phyloP scores from a whole-genome alignment of 2,329 filamentous ascomycete genomes.

The Talaromyces atroroseus region DNA sequence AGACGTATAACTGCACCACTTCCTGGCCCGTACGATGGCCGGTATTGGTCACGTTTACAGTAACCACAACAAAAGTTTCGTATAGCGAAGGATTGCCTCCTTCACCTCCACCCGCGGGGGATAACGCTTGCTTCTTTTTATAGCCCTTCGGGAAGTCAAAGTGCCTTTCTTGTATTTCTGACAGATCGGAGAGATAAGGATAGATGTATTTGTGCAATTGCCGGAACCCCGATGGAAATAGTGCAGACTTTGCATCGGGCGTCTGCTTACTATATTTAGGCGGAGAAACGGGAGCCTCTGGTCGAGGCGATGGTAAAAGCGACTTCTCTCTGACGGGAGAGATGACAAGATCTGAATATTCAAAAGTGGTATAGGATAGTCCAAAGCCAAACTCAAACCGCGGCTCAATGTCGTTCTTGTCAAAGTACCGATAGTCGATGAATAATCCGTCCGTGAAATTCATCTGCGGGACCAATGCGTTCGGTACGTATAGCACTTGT shows the following conservation, averaged over 20 bases:
- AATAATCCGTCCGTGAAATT: conserved; percentile 78
- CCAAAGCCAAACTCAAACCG: conserved; percentile 85
- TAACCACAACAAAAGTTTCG: conserved; percentile 44
- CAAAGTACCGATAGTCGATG: conserved; percentile 86
- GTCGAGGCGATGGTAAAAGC: conserved; percentile 40
- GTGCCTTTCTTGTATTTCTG: conserved; percentile 39
- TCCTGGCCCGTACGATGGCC: conserved; percentile 45
- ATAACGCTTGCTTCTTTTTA: conserved; percentile 45
- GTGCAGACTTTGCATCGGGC: conserved; percentile 50
- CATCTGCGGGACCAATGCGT: conserved; percentile 69
- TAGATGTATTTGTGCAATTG: conserved; percentile 66
- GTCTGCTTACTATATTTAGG: conserved; percentile 53
- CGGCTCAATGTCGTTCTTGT: conserved; percentile 66
- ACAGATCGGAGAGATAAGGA: conserved; percentile 56
- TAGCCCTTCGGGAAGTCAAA: conserved; percentile 55
- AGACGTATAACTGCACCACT: conserved; percentile 60
- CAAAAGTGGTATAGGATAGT: conserved; percentile 72
- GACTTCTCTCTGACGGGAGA: conserved; percentile 46
- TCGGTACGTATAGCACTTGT: conserved; percentile 64
- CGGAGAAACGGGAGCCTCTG: conserved; percentile 38
- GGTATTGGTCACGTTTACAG: conserved; percentile 45
- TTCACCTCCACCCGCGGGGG: conserved; percentile 63
- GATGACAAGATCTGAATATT: conserved; percentile 52
- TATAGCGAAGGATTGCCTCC: conserved; percentile 45
- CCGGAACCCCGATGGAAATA: conserved; percentile 59